Evolutionary conservation across 2,329 filamentous ascomycete genomes (phyloP).

Genomic region (Pleoardoris graminearum): DNA sequence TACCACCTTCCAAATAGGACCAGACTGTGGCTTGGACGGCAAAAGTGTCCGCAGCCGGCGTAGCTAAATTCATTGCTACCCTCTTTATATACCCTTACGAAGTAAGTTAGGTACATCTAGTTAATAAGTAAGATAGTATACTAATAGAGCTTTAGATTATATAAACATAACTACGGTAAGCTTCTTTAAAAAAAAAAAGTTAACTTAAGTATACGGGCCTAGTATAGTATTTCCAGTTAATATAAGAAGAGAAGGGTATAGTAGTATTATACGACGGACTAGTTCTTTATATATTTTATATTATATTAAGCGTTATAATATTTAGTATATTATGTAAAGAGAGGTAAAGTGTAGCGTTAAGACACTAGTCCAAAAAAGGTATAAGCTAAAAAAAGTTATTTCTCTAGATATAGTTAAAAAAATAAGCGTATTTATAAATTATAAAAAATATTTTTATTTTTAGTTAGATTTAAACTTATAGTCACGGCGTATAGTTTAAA

Average conservation of each 20-base stretch:
- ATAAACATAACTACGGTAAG: constrained; percentile 81
- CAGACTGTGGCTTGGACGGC: constrained; percentile 76
- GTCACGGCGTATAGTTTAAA: too few relatives aligned
- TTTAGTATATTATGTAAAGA: constrained; percentile 97
- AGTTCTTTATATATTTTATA: constrained; percentile 86
- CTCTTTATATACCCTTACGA: constrained; percentile 91
- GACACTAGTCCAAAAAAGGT: too few relatives aligned
- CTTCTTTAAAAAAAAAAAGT: constrained; percentile 70
- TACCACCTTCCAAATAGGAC: constrained; percentile 71
- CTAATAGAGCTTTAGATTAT: constrained; percentile 61
- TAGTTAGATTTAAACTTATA: too few relatives aligned
- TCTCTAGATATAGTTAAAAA: too few relatives aligned
- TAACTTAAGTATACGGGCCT: constrained; percentile 85
- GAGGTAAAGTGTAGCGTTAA: too few relatives aligned
- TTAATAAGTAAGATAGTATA: background rate
- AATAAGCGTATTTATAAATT: too few relatives aligned
- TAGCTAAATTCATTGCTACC: constrained; percentile 83
- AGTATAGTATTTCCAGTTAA: constrained; percentile 82
- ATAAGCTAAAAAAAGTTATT: too few relatives aligned
- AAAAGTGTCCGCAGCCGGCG: constrained; percentile 76
- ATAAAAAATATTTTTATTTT: too few relatives aligned
- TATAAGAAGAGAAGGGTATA: constrained; percentile 87
- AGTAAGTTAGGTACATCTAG: constrained; percentile 52
- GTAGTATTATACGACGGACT: constrained; percentile 85
- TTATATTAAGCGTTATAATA: constrained; percentile 94